These are phyloP conservation scores for Penicillium sp. DNA, from an alignment of 2,329 filamentous ascomycete genomes.

Conservation along the genomic window DNA sequence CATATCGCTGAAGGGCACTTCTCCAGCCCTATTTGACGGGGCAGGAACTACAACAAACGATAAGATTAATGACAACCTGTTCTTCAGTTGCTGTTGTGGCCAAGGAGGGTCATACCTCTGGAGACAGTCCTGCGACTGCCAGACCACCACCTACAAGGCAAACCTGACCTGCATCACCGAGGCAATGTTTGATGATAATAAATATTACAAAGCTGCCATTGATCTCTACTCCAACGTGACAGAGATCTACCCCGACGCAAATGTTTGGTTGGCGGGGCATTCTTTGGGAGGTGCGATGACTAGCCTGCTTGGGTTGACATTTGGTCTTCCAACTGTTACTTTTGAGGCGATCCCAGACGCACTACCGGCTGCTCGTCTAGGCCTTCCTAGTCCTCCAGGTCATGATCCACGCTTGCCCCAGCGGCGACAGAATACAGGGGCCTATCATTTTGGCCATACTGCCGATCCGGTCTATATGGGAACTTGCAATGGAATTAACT, in stretches of 20 bases:
- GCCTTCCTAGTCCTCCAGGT: constrained; percentile 80
- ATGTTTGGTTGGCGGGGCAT: constrained; percentile 88
- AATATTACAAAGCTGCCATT: constrained; percentile 85
- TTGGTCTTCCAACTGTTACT: constrained; percentile 84
- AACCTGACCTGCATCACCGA: constrained; percentile 85
- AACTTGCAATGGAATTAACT: constrained; percentile 84
- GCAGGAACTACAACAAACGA: constrained; percentile 95
- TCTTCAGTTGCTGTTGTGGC: constrained; percentile 96
- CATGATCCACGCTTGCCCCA: constrained; percentile 70
- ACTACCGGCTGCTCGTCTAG: constrained; percentile 77
- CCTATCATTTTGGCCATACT: constrained; percentile 91
- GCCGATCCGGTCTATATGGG: constrained; percentile 95
- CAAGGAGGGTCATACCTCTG: constrained; percentile 89
- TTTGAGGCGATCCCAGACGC: constrained; percentile 94
- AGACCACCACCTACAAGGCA: constrained; percentile 80
- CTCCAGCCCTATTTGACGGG: constrained; percentile 89
- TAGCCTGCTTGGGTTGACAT: constrained; percentile 85
- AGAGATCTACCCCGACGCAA: constrained; percentile 76
- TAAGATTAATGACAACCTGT: constrained; percentile 96
- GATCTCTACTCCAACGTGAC: constrained; percentile 93
- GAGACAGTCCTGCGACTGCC: constrained; percentile 91
- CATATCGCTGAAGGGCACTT: constrained; percentile 90
- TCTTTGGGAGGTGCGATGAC: constrained; percentile 87
- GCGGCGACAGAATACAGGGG: constrained; percentile 68
- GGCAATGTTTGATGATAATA: constrained; percentile 75